Base-by-base conservation (phyloP, 164 flowering plant genomes). In the Saururus chinensis region DNA sequence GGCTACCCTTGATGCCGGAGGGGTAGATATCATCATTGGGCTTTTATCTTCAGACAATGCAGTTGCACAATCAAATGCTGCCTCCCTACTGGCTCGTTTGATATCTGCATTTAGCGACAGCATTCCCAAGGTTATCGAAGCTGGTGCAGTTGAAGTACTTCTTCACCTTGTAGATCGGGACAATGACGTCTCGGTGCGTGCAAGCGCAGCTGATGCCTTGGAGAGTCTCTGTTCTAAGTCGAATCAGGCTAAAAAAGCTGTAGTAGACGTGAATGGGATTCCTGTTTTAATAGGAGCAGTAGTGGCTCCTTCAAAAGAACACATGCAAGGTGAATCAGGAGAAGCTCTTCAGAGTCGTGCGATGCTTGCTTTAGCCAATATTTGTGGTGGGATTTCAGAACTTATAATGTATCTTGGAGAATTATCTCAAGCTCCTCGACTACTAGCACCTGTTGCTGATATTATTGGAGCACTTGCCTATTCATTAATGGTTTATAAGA, bases 391-490 rank as follows among this genome's bases (percentile, higher is more conserved):
- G 40, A 82, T 86, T 89, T 68, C 84, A 56, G 70, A 81, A 40
- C 67, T 91, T 57, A 78, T 88, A 64, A 62, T 79, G 25, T 78
- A 88, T 73, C 91, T 91, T 48, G 97, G 89, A 42, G 89, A 88
- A 61, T 70, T 91, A 52, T 77, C 91, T 26, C 86, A 76, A 57
- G 82, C 93, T 21, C 77, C 89, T 61, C 81, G 87, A 23, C 80
- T 81, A 57, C 78, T 87, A 68, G 88, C 91, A 52, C 96, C 97
- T 2, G 84, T 91, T 75, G 80, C 88, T 66, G 95, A 91, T 77
- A 81, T 86, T 69, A 76, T 88, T 60, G 97, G 97, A 56, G 85
- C 95, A n/a, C 91, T 91, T 62, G 97, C 97, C 42, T 91, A 88
- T 72, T 72, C 84, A 56, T 61, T 91, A 57, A 91, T 85, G 89